Evolutionary conservation across 2,329 filamentous ascomycete species (phyloP).

Genomic region (Raffaelea albimanens): DNA sequence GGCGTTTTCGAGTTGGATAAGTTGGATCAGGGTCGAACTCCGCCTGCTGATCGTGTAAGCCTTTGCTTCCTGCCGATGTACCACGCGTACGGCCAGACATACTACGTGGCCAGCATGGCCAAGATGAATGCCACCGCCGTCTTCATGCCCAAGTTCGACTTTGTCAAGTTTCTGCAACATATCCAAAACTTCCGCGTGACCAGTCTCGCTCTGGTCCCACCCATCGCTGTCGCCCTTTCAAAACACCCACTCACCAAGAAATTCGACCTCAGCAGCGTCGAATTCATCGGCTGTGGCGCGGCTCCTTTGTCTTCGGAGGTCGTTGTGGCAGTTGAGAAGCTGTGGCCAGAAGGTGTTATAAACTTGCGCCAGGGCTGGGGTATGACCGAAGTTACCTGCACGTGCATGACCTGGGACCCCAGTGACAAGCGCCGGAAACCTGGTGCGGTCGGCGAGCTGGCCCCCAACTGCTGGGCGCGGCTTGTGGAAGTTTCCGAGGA

Average conservation of each 20-base stretch:
- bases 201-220: conserved; percentile 58
- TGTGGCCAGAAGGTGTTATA: conserved; percentile 35
- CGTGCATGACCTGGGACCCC: conserved; percentile 55
- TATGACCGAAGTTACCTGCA: conserved; percentile 77
- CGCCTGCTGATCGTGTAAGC: conserved; percentile 25
- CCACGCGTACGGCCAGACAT: conserved; percentile 64
- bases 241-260: conserved; percentile 59
- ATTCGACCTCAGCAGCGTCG: conserved; percentile 60
- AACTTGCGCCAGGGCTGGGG: conserved; percentile 64
- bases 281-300: conserved; percentile 52
- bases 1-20: conserved; percentile 46
- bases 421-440: conserved; percentile 26
- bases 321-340: conserved; percentile 44
- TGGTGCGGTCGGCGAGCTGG: conserved; percentile 53
- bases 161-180: conserved; percentile 58
- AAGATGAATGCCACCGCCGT: conserved; percentile 57
- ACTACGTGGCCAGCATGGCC: conserved; percentile 52
- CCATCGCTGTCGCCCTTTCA: conserved; percentile 62
- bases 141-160: conserved; percentile 71
- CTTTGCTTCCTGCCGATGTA: conserved; percentile 72
- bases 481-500: conserved; percentile 56
- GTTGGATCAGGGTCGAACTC: too few relatives aligned
- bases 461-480: conserved; percentile 59
- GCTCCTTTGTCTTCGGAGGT: conserved; percentile 57
- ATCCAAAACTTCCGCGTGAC: conserved; percentile 62